Evolutionary conservation across 805 yeast genomes (phyloP).

Genomic region (Candida silvatica): DNA sequence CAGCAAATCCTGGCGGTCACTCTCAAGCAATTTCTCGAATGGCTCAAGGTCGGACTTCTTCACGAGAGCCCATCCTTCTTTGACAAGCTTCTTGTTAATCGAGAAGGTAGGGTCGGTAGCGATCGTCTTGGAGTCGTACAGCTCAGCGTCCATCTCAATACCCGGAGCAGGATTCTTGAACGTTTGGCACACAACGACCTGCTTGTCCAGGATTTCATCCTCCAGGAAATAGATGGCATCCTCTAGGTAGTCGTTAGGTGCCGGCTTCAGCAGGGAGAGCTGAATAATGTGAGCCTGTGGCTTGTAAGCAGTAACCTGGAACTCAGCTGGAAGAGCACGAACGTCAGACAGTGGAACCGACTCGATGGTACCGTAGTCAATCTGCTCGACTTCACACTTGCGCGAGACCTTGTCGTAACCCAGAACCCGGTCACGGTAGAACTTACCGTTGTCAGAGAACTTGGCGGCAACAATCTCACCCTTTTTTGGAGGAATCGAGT

Average conservation of each 20-base stretch:
- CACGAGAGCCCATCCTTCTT: slow-evolving; percentile 54
- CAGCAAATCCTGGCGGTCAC: slow-evolving; percentile 31
- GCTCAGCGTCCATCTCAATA: slow-evolving; percentile 39
- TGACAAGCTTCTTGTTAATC: slow-evolving; percentile 49
- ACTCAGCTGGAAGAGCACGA: slow-evolving; percentile 45
- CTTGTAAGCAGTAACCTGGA: slow-evolving; percentile 29
- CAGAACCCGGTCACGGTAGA: slow-evolving; percentile 48
- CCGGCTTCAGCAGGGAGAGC: slow-evolving; percentile 53
- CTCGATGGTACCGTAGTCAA: slow-evolving; percentile 55
- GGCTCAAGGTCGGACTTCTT: slow-evolving; percentile 25
- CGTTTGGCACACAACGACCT: slow-evolving; percentile 45
- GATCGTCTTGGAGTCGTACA: slow-evolving; percentile 50
- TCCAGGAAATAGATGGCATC: slow-evolving; percentile 48
- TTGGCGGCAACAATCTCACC: slow-evolving; percentile 51
- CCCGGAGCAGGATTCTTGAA: slow-evolving; percentile 29
- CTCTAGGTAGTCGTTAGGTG: slow-evolving; percentile 43
- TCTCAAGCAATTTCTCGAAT: slow-evolving; percentile 28
- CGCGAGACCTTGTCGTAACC: slow-evolving; percentile 34
- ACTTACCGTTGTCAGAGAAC: slow-evolving; percentile 43
- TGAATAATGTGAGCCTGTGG: slow-evolving; percentile 49
- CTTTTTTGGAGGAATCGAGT: slow-evolving; percentile 34
- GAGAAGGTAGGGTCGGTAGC: slow-evolving; percentile 47
- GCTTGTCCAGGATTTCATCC: slow-evolving; percentile 41
- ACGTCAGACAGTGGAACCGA: slow-evolving; percentile 34
- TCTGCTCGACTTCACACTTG: slow-evolving; percentile 42